Evolutionary conservation across 2,329 filamentous ascomycete genomes (phyloP).

Genomic region (Fusarium stilboides): DNA sequence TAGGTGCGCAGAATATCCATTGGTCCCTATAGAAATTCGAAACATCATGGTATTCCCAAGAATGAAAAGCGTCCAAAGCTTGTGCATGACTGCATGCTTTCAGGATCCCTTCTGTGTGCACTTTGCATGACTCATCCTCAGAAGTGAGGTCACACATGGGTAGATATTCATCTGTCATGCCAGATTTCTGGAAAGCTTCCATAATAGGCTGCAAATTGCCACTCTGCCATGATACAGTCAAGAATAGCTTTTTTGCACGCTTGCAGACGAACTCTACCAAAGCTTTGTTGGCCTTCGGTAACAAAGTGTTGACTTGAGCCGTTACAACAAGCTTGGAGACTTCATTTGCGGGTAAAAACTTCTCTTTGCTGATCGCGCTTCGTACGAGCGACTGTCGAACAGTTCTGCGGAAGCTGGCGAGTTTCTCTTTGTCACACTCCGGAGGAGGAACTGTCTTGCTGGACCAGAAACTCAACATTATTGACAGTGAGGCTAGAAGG

Average conservation of each 20-base stretch:
- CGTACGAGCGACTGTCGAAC: neutral
- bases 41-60: constrained; percentile 4
- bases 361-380: neutral
- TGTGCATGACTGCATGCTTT: constrained; percentile 6
- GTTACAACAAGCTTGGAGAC: neutral
- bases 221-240: neutral
- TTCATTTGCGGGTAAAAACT: constrained; percentile 5
- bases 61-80: constrained; percentile 4
- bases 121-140: neutral
- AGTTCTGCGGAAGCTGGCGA: neutral
- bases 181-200: neutral
- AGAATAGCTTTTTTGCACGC: constrained; percentile 8
- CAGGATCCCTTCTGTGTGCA: neutral
- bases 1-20: constrained; percentile 14
- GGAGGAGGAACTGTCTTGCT: neutral
- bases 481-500: neutral
- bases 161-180: constrained; percentile 2
- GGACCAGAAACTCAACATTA: neutral
- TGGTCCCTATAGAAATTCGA: constrained; percentile 11
- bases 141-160: constrained; percentile 10
- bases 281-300: constrained; percentile 1
- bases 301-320: neutral
- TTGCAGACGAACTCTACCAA: constrained; percentile 7
- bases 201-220: neutral
- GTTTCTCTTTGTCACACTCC: neutral